phyloP scores from a whole-genome alignment of 2,329 filamentous ascomycete genomes.

The Diaporthe humulicola region DNA sequence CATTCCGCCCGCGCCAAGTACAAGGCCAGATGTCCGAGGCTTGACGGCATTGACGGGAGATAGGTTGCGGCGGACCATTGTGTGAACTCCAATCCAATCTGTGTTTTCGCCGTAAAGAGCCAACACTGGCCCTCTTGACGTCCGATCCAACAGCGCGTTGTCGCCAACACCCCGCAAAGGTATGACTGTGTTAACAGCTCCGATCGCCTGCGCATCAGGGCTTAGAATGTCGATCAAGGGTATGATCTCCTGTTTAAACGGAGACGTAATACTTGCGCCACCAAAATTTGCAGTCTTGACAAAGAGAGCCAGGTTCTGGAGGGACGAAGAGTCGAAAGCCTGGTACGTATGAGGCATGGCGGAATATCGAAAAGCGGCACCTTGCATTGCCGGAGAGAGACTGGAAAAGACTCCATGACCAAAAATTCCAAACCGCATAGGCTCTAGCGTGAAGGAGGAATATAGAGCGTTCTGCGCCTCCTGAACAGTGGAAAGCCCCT shows the following conservation, averaged over 20 bases:
- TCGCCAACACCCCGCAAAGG: conserved; percentile 63
- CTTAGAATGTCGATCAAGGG: conserved; percentile 69
- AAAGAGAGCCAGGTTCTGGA: conserved; percentile 66
- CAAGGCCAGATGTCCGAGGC: conserved; percentile 51
- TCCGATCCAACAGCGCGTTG: conserved; percentile 59
- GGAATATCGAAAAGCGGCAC: conserved; percentile 68
- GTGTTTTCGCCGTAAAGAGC: conserved; percentile 76
- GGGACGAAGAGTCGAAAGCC: conserved; percentile 63
- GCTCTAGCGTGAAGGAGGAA: conserved; percentile 67
- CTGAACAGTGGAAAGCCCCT: not conserved
- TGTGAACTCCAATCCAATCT: conserved; percentile 75
- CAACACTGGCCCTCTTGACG: conserved; percentile 66
- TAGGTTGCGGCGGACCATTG: conserved; percentile 70
- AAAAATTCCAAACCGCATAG: conserved; percentile 71
- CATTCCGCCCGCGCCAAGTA: conserved; percentile 61
- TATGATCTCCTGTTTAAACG: conserved; percentile 73
- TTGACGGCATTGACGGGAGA: conserved; percentile 69
- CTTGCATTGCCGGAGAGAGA: conserved; percentile 74
- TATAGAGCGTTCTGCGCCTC: conserved; percentile 54
- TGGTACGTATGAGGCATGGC: conserved; percentile 71
- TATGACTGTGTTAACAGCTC: conserved; percentile 74
- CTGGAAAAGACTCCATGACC: conserved; percentile 71
- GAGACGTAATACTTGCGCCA: conserved; percentile 71
- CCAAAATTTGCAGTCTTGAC: conserved; percentile 70
- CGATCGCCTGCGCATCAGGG: conserved; percentile 72